These are phyloP conservation scores for Oryza nivara DNA, from an alignment of 176 grass and related monocot species.

Conservation along the genomic window DNA sequence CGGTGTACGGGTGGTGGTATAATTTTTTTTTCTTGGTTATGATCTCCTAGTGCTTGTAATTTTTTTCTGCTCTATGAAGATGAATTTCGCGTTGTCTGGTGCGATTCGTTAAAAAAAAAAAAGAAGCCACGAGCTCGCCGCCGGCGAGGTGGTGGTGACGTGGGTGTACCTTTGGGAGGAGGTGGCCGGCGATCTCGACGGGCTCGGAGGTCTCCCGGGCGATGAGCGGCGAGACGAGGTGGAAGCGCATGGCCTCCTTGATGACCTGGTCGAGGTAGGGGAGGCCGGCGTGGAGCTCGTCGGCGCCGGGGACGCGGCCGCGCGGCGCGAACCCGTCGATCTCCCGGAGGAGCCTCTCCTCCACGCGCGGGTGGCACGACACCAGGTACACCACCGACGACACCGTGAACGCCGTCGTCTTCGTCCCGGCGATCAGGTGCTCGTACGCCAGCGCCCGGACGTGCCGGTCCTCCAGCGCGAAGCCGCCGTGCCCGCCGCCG, in stretches of 20 bases:
- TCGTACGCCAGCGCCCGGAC: slow-evolving; percentile 82
- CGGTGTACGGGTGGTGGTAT: too few species aligned
- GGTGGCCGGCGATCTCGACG: slow-evolving; percentile 71
- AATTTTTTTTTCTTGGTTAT: too few species aligned
- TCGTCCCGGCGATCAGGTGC: slow-evolving; percentile 97
- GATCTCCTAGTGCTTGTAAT: too few species aligned
- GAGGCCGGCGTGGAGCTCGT: slow-evolving; percentile 67
- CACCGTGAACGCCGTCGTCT: slow-evolving; percentile 93
- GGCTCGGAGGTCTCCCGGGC: slow-evolving; percentile 85
- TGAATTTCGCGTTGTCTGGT: too few species aligned
- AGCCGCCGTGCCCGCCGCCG: slow-evolving; percentile 23
- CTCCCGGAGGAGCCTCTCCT: slow-evolving; percentile 79
- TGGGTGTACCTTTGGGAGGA: slow-evolving; percentile 69
- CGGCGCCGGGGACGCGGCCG: slow-evolving; percentile 44
- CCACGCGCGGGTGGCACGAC: slow-evolving; percentile 67
- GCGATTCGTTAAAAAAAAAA: too few species aligned
- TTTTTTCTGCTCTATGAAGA: too few species aligned
- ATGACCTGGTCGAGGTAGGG: slow-evolving; percentile 94
- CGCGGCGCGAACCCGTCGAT: slow-evolving; percentile 57
- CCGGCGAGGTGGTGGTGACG: background rate
- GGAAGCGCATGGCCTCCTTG: slow-evolving; percentile 91
- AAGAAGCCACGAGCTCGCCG: background rate
- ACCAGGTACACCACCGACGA: slow-evolving; percentile 83
- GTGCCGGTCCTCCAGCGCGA: slow-evolving; percentile 62
- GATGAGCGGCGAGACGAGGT: slow-evolving; percentile 84